Conservation (phyloP, 2,329 filamentous ascomycete species). For the Talaromyces sp. region DNA sequence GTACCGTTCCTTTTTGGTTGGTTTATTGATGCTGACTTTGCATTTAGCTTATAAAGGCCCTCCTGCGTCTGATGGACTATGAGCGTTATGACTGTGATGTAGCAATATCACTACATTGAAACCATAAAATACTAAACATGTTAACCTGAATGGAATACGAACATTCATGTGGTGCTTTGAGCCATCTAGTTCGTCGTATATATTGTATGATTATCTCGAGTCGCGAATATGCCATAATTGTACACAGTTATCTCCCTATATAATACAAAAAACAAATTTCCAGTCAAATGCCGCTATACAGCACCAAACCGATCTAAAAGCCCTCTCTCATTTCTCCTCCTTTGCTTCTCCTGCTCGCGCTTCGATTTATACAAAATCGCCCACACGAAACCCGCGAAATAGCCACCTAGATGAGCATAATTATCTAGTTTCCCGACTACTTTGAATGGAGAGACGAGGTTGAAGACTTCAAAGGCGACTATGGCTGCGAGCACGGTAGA, state of each 20-base stretch:
- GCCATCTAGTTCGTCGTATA: too few species aligned
- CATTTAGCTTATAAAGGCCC: conserved; percentile 35
- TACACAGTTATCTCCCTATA: background rate
- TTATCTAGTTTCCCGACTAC: conserved; percentile 36
- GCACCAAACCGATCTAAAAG: conserved; percentile 18
- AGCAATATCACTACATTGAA: background rate
- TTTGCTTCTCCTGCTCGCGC: conserved; percentile 19
- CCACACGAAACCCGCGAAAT: conserved; percentile 34
- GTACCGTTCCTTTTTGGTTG: conserved; percentile 20
- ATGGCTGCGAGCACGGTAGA: conserved; percentile 36
- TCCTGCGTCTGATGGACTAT: conserved; percentile 31
- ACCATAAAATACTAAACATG: too few species aligned
- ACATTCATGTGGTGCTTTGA: too few species aligned
- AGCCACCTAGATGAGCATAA: conserved; percentile 43
- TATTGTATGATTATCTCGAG: background rate
- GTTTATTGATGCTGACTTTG: conserved; percentile 1
- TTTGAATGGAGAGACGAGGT: conserved; percentile 30
- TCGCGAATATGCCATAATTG: background rate
- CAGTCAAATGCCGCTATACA: background rate
- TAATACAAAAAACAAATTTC: background rate
- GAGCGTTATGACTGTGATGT: background rate
- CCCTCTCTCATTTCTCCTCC: conserved; percentile 18
- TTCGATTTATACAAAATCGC: conserved; percentile 25
- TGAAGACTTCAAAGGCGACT: conserved; percentile 37
- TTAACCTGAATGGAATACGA: too few species aligned